Evolutionary conservation across 2,329 filamentous ascomycete genomes (phyloP).

Genomic region (Penicillium sp.): DNA sequence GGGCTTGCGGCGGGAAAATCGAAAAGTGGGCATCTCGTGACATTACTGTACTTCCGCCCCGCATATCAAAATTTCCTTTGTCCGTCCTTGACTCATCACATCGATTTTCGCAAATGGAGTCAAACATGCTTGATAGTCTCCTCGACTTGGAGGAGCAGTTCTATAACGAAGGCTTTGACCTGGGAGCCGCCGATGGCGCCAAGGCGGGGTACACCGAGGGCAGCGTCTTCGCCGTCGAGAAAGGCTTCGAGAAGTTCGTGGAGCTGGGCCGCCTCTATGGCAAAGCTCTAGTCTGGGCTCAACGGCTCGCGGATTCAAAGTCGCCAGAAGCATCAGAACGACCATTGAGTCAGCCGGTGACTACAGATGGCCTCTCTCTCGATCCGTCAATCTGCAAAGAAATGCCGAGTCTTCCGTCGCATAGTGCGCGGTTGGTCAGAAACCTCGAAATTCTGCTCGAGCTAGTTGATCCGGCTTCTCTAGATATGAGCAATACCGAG

Average conservation of each 20-base stretch:
- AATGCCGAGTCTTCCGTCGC: constrained; percentile 49
- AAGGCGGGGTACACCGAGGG: constrained; percentile 82
- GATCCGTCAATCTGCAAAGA: constrained; percentile 30
- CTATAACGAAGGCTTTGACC: constrained; percentile 76
- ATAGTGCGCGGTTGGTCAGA: constrained; percentile 67
- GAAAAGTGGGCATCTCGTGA: constrained; percentile 28
- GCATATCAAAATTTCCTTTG: constrained; percentile 24
- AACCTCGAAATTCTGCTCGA: constrained; percentile 74
- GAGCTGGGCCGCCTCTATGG: constrained; percentile 77
- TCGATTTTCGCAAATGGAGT: constrained; percentile 31
- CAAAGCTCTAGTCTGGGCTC: constrained; percentile 78
- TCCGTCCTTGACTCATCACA: constrained; percentile 7
- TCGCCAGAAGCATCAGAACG: constrained; percentile 11
- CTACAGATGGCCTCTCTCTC: constrained; percentile 18
- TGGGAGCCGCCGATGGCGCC: constrained; percentile 73
- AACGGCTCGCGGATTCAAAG: constrained; percentile 55
- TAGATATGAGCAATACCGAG: constrained; percentile 80
- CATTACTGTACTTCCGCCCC: constrained; percentile 14
- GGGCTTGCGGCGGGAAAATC: constrained; percentile 70
- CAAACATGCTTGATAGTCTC: constrained; percentile 56
- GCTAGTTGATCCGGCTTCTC: constrained; percentile 72
- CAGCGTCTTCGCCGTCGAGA: constrained; percentile 83
- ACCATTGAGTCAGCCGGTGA: constrained; percentile 1
- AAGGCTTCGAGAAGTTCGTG: constrained; percentile 88
- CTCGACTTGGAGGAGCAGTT: constrained; percentile 65